Evolutionary conservation across 192 early-diverging fungal genomes (phyloP).

Genomic region (Entomortierella chlamydospora): DNA sequence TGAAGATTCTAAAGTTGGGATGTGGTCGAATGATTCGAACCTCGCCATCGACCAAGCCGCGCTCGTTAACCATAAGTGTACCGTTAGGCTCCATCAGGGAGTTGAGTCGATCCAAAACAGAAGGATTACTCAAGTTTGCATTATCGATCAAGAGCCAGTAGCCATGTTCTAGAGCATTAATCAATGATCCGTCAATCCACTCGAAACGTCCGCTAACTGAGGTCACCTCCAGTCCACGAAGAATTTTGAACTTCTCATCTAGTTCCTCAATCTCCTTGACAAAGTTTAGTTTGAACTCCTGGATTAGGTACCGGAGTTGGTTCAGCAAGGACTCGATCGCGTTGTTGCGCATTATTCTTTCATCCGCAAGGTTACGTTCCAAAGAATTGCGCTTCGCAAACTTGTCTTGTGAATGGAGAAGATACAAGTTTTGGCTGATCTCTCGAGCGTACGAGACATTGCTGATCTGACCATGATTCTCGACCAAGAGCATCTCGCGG

Average conservation of each 20-base stretch:
- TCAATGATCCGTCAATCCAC: constrained; percentile 96
- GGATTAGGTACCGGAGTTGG: constrained; percentile 47
- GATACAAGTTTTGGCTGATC: constrained; percentile 44
- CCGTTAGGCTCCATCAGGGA: constrained; percentile 92
- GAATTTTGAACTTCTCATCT: constrained; percentile 43
- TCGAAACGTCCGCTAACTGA: constrained; percentile 88
- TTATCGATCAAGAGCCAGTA: constrained; percentile 97
- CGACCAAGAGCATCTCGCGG: constrained; percentile 54
- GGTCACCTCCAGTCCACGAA: constrained; percentile 59
- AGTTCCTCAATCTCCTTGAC: constrained; percentile 27
- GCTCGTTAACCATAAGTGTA: constrained; percentile 88
- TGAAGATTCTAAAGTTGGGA: constrained; percentile 92
- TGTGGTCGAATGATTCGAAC: constrained; percentile 85
- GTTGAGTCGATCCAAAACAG: constrained; percentile 96
- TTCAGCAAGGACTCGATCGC: constrained; percentile 38
- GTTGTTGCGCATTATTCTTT: constrained; percentile 45
- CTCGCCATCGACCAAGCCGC: constrained; percentile 85
- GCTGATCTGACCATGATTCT: not conserved
- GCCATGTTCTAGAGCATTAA: constrained; percentile 89
- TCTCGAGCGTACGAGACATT: constrained; percentile 39
- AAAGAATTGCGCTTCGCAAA: constrained; percentile 25
- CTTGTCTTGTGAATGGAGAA: constrained; percentile 40
- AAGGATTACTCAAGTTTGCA: constrained; percentile 94
- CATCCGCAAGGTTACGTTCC: constrained; percentile 28
- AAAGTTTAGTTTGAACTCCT: constrained; percentile 48